Evolutionary conservation across 352 stramenopile species (phyloP), one percentile per base, ranked within the genome.

Genomic region (Pythium dissotocum): DNA sequence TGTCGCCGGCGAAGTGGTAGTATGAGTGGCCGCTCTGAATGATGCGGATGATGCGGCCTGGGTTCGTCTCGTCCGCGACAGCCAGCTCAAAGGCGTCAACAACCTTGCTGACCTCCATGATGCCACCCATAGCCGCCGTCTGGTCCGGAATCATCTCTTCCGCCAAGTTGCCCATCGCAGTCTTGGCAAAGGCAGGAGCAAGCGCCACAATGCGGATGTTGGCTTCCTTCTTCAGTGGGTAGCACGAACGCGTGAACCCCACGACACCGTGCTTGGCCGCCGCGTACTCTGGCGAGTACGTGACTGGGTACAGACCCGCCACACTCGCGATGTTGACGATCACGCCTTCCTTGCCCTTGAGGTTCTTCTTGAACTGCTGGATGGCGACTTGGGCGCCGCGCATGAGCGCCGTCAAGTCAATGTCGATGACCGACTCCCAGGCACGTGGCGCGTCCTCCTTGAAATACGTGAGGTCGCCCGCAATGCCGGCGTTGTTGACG

Each of bases 401-500:
- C 35, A 89, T 81, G 51, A 93, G 73, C 16, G 87, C 79, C 28
- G 76, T 86, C 13, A 93, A 65, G 64, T 93, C 86, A 30, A 95
- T 93, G 33, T 79, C 73, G 32, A 93, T 73, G 24, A 93, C 82
- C 14, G 66, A 63, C 61, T 91, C 82, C 85, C 87, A 95, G 28
- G 56, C 53, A 21, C 63, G 67, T 24, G 76, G 64, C 24, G 73
- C 58, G 56, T 77, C 72, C 10, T 80, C 67, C 46, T 73, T 65
- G 35, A 65, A 89, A 62, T 84, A 91, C 21, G 71, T 71, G 67
- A 85, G 74, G 52, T 89, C 70, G 7, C 80, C 79, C 2, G 75
- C 82, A 33, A 94, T 93, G 21, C 87, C 87, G 2, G 87, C 87
- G 65, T 94, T 94, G 73, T 94, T 94, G 2, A 87, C 85, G 36